Evolutionary conservation across 352 stramenopile species (phyloP).

Genomic region (Pythium brachiatum): DNA sequence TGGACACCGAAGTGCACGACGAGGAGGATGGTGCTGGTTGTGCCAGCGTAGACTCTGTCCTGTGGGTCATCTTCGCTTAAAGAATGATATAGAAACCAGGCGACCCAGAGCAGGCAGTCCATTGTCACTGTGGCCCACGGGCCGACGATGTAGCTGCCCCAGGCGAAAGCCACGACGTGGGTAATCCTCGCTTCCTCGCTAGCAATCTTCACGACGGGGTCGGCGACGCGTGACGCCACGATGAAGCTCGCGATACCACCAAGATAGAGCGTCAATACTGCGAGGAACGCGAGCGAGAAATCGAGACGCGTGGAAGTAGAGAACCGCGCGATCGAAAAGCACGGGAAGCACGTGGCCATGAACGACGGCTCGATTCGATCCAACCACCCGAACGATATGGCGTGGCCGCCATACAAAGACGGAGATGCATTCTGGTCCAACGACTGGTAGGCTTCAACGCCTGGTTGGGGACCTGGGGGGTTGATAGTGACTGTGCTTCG

Average conservation of each 20-base stretch:
- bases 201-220: neutral
- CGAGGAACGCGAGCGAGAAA: constrained; percentile 24
- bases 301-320: constrained; percentile 12
- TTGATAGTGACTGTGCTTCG: too few species aligned
- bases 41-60: neutral
- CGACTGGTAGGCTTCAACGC: neutral
- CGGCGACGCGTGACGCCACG: neutral
- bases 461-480: too few species aligned
- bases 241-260: neutral
- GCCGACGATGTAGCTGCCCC: neutral
- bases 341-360: constrained; percentile 30
- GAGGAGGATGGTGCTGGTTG: neutral
- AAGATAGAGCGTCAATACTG: constrained; percentile 11
- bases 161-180: neutral
- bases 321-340: constrained; percentile 30
- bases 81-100: neutral
- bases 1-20: neutral
- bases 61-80: neutral
- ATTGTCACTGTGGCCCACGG: neutral
- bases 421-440: neutral
- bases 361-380: constrained; percentile 15
- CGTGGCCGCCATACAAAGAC: neutral
- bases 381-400: neutral
- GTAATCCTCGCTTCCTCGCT: neutral
- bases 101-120: neutral